Percentiles rank a stretch among this genome's conserved stretches.
phyloP scores from a whole-genome alignment of 1,139 yeast genomes.

The Candida sp. region DNA sequence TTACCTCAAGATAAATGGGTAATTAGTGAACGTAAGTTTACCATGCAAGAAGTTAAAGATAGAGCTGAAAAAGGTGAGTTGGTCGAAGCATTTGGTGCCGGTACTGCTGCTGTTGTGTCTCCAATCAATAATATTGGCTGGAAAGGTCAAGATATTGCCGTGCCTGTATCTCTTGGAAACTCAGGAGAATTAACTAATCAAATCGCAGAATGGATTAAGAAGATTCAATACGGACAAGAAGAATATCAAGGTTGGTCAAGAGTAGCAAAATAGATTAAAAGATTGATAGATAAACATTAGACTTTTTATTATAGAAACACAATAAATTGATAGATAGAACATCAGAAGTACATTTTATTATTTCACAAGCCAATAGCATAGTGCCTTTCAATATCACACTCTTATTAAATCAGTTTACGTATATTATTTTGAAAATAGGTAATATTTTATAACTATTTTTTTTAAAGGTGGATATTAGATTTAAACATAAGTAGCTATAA shows the following conservation, averaged over 20 bases:
- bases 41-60: conserved; percentile 77
- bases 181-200: conserved; percentile 81
- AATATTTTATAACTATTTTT: too few species aligned
- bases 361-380: too few species aligned
- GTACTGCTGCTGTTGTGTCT: conserved; percentile 96
- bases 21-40: conserved; percentile 74
- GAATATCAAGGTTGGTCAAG: conserved; percentile 3
- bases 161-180: conserved; percentile 77
- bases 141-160: conserved; percentile 65
- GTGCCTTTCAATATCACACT: too few species aligned
- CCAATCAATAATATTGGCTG: conserved; percentile 89
- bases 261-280: neutral
- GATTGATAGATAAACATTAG: too few species aligned
- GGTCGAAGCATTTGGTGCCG: conserved; percentile 94
- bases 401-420: too few species aligned
- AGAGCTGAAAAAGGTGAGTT: conserved; percentile 76
- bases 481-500: too few species aligned
- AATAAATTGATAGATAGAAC: too few species aligned
- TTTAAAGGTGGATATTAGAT: too few species aligned
- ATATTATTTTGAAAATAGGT: too few species aligned
- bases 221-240: conserved; percentile 67
- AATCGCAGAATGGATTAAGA: conserved; percentile 82
- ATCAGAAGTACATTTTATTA: too few species aligned
- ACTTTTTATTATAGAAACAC: too few species aligned
- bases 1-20: conserved; percentile 74